Conservation (phyloP, 1,284 basidiomycete species). For the Trametes polyzona region DNA sequence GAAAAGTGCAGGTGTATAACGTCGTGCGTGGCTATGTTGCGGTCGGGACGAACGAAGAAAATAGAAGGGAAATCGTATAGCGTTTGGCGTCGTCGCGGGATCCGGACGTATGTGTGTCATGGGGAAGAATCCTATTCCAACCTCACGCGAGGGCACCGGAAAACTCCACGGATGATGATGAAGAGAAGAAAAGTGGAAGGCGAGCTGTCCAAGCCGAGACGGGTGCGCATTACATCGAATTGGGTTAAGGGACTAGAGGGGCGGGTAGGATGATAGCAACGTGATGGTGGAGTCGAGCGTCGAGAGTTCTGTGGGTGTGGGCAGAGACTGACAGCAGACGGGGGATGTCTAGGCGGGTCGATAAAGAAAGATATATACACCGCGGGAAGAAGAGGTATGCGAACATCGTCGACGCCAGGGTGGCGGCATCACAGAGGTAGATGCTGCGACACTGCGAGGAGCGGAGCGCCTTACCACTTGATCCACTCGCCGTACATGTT, state of each 20-base stretch:
- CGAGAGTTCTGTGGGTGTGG: neutral
- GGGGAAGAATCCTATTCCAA: neutral
- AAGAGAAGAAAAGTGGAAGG: neutral
- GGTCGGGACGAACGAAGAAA: too few species aligned
- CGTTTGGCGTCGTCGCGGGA: neutral
- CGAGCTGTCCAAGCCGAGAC: neutral
- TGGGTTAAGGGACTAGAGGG: slow-evolving; percentile 13
- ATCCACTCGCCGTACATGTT: slow-evolving; percentile 94
- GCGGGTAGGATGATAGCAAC: slow-evolving; percentile 21
- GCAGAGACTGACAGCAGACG: slow-evolving; percentile 1
- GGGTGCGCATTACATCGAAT: slow-evolving; percentile 22
- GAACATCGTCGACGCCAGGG: neutral
- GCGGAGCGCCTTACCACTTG: slow-evolving; percentile 54
- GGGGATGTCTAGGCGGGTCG: slow-evolving; percentile 4
- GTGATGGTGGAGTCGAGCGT: neutral
- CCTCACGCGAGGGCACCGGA: neutral
- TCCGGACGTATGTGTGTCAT: neutral
- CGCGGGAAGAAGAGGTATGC: slow-evolving; percentile 11
- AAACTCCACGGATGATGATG: neutral
- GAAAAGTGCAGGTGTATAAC: neutral
- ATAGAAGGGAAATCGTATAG: neutral
- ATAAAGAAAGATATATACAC: slow-evolving; percentile 25
- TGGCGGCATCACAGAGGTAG: neutral
- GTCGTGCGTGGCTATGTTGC: neutral
- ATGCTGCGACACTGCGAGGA: neutral